Percentiles rank a stretch among this genome's conserved stretches.
Evolutionary conservation across 345 rosid species (phyloP).

Genomic region (Lenwebbia sp.): DNA sequence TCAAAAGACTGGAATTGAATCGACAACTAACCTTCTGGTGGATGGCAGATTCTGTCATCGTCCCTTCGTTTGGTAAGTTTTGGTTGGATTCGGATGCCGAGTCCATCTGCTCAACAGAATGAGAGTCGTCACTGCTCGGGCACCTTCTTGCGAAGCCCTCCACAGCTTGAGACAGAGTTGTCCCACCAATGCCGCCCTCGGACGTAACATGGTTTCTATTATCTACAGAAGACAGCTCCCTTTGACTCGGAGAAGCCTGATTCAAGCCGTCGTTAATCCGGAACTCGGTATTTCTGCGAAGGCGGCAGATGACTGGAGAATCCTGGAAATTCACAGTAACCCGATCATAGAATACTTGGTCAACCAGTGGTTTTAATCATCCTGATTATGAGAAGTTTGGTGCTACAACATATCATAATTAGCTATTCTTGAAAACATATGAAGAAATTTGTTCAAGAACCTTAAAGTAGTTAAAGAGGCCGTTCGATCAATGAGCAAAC

Average conservation of each 20-base stretch:
- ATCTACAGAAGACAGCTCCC: constrained; percentile 4
- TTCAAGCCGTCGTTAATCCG: constrained; percentile 8
- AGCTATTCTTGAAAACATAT: neutral
- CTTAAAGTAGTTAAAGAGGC: neutral
- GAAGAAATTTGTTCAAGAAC: neutral
- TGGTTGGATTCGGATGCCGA: constrained; percentile 40
- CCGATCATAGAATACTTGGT: neutral
- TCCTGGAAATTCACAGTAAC: constrained; percentile 26
- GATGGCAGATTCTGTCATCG: constrained; percentile 31
- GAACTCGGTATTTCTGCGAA: constrained; percentile 58
- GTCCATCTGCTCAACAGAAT: constrained; percentile 33
- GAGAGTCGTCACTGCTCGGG: constrained; percentile 38
- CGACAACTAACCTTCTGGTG: constrained; percentile 30
- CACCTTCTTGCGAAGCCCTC: constrained; percentile 22
- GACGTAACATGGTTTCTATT: constrained; percentile 4
- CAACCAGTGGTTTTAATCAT: neutral
- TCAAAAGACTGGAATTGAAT: neutral
- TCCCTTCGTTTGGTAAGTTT: constrained; percentile 17
- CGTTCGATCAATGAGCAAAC: neutral
- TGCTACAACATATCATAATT: neutral
- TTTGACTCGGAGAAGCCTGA: constrained; percentile 13
- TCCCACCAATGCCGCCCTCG: constrained; percentile 17
- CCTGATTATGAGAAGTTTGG: neutral
- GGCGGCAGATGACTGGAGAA: constrained; percentile 72
- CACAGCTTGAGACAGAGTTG: constrained; percentile 12